Conservation (phyloP, 305 asterid species). For the Petunia hybrid region DNA sequence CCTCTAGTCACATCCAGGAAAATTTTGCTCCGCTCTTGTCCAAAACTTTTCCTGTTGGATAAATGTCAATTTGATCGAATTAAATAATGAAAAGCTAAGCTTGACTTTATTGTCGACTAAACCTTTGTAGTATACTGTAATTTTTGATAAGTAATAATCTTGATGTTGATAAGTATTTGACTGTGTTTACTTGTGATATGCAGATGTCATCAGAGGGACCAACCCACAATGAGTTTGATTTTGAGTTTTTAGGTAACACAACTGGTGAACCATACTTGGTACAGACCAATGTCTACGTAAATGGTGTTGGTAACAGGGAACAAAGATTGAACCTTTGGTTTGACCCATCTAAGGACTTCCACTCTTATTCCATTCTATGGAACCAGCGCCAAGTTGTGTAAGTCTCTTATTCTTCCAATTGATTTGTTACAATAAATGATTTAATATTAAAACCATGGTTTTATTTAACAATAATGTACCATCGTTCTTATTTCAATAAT, state of each 20-base stretch:
- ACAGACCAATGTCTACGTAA: slow-evolving; percentile 84
- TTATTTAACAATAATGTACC: not conserved
- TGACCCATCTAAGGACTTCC: slow-evolving; percentile 86
- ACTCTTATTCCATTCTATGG: slow-evolving; percentile 80
- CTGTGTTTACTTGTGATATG: not conserved
- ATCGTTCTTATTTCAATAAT: not conserved
- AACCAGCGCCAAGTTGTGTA: slow-evolving; percentile 91
- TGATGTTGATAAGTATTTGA: not conserved
- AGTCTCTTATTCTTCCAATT: slow-evolving; percentile 45
- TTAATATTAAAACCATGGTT: no score
- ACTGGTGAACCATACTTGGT: slow-evolving; percentile 87
- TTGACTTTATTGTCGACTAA: not conserved
- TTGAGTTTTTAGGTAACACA: slow-evolving; percentile 84
- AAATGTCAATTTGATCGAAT: not conserved
- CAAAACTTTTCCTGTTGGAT: not conserved
- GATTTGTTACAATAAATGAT: not conserved
- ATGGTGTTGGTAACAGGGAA: slow-evolving; percentile 91
- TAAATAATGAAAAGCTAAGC: not conserved
- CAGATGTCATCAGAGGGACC: slow-evolving; percentile 97
- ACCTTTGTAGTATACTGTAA: not conserved
- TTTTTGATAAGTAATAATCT: not conserved
- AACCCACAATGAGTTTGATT: slow-evolving; percentile 86
- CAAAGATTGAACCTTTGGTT: slow-evolving; percentile 92
- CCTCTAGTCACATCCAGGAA: slow-evolving; percentile 27
- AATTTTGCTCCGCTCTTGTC: not conserved